Percentiles rank a stretch among this genome's conserved stretches.
Evolutionary conservation across 768 basidiomycete species (phyloP).

Genomic region (Psilocybe sp.): DNA sequence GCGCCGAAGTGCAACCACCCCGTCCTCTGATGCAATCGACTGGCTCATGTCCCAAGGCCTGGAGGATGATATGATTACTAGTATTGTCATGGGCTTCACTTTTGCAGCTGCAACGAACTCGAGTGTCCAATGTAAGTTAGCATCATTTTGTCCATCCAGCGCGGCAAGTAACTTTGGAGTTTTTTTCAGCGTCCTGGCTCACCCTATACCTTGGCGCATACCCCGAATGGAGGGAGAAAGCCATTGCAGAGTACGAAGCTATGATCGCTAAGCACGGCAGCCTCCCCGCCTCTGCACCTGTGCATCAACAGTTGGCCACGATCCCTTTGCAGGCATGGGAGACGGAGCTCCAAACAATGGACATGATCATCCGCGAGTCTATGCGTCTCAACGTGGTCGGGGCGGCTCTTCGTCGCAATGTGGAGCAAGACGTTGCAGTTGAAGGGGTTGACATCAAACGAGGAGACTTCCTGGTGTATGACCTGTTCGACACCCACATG

Average conservation of each 20-base stretch:
- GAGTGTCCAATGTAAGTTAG: slow-evolving; percentile 30
- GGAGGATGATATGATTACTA: slow-evolving; percentile 5
- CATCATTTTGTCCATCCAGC: not conserved
- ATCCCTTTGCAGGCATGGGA: slow-evolving; percentile 40
- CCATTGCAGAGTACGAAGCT: slow-evolving; percentile 26
- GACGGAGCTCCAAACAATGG: slow-evolving; percentile 35
- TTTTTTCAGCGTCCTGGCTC: slow-evolving; percentile 33
- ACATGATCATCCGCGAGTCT: slow-evolving; percentile 38
- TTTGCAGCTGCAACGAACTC: slow-evolving; percentile 36
- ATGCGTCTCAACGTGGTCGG: slow-evolving; percentile 28
- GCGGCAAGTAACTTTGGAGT: not conserved
- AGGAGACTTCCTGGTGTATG: slow-evolving; percentile 36
- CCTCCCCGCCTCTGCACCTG: slow-evolving; percentile 21
- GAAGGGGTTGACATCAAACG: slow-evolving; percentile 22
- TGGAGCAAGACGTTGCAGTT: slow-evolving; percentile 25
- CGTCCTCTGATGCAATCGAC: slow-evolving; percentile 32
- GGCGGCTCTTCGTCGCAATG: slow-evolving; percentile 33
- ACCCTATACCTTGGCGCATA: slow-evolving; percentile 32
- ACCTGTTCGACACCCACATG: slow-evolving; percentile 30
- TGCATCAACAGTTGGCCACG: slow-evolving; percentile 31
- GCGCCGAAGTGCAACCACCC: slow-evolving; percentile 21
- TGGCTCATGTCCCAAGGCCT: slow-evolving; percentile 28
- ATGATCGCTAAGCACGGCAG: slow-evolving; percentile 29
- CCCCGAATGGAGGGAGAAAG: slow-evolving; percentile 33
- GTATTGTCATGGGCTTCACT: slow-evolving; percentile 29